phyloP scores from a whole-genome alignment of 1,284 basidiomycete species.

The Coniferiporia sulphurascens region DNA sequence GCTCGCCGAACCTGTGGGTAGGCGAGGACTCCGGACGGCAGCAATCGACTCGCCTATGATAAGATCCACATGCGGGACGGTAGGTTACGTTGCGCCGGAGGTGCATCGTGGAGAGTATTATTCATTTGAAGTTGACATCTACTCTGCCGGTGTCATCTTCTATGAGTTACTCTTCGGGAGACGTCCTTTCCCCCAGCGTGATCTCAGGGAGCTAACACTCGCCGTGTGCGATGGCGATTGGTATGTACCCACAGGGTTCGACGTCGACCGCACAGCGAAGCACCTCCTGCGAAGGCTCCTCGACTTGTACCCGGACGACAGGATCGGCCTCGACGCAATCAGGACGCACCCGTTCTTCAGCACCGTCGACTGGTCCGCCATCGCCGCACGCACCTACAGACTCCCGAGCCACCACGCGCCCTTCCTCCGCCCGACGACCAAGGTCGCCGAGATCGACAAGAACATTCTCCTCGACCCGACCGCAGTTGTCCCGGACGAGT shows the following conservation, averaged over 20 bases:
- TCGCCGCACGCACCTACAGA: not conserved
- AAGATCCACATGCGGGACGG: slow-evolving; percentile 22
- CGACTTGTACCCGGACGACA: not conserved
- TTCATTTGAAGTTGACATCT: slow-evolving; percentile 53
- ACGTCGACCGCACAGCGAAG: too few species aligned
- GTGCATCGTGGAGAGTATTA: slow-evolving; percentile 40
- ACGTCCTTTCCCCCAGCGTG: slow-evolving; percentile 15
- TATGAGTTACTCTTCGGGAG: slow-evolving; percentile 52
- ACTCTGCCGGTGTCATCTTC: slow-evolving; percentile 60
- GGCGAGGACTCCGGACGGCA: not conserved
- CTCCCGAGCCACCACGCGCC: not conserved
- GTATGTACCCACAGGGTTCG: too few species aligned
- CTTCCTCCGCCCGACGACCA: not conserved
- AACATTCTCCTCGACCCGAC: not conserved
- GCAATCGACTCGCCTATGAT: slow-evolving; percentile 25
- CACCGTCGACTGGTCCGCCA: not conserved
- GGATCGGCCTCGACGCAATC: slow-evolving; percentile 2
- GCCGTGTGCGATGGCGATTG: too few species aligned
- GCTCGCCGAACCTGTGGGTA: not conserved
- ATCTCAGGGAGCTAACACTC: not conserved
- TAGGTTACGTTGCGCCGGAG: slow-evolving; percentile 62
- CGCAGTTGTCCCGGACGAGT: not conserved
- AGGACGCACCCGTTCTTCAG: slow-evolving; percentile 1
- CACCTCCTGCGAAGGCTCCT: not conserved
- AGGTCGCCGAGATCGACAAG: not conserved